Evolutionary conservation across 2,329 filamentous ascomycete genomes (phyloP), one percentile per base, ranked within the genome.

Genomic region (Pestalotiopsis sp.): DNA sequence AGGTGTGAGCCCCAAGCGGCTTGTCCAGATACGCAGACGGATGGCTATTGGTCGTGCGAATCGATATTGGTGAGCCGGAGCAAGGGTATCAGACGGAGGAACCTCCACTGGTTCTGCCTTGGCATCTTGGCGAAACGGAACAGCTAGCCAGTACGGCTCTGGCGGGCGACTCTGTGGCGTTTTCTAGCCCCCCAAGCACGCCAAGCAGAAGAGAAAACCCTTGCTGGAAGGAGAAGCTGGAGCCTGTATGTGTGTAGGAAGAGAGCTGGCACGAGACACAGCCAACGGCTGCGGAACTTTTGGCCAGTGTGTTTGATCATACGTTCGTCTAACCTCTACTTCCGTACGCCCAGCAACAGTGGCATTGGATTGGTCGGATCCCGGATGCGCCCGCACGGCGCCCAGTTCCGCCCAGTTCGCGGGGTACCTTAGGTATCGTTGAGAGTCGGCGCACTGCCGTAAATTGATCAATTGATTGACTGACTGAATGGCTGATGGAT

Each of bases 101-200:
- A 52, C 45, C 45, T 52, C 45, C 27, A 38, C 59, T 62, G 59
- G 52, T 23, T 66, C 55, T 55, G 64, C 64, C 64, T 66, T 66
- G 64, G 64, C 64, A 60, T 58, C 65, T 67, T 69, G 65, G 68
- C 61, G 49, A 23, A 59, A 49, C 61, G 61, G 61, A 45, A 20
- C 61, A 49, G 61, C 61, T 64, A 64, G 61, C 61, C 61, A 45
- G 20, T 64, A 64, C 61, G 39, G 61, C 38, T 27, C 61, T 64
- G n/a, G 38, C 20, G 61, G 23, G 57, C 57, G 57, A 36, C 25
- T 52, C 25, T 36, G 57, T 59, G 57, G 57, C 57, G 57, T 36
- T 59, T 59, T 59, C 57, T 59, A 59, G 57, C 14, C 57, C 57
- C 25, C 57, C 57, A 36, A 36, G 31, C 59, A 31, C 25, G 17